phyloP scores from a whole-genome alignment of 108 stramenopile species.

The Cyclotella atomus region DNA sequence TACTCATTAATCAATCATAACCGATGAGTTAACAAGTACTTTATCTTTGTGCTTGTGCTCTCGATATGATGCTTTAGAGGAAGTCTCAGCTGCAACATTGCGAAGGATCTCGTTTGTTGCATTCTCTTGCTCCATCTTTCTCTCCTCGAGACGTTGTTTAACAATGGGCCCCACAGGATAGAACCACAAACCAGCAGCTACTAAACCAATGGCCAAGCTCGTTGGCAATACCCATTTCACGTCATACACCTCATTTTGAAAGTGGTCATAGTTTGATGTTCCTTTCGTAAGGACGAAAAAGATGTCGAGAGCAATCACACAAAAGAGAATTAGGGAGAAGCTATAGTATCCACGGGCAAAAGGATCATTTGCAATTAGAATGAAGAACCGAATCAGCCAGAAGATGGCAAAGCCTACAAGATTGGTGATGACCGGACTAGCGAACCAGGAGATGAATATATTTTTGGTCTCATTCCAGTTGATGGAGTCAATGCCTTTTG shows the following conservation, averaged over 20 bases:
- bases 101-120: not conserved
- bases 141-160: slow-evolving; percentile 9
- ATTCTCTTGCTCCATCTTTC: slow-evolving; percentile 1
- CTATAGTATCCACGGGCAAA: slow-evolving; percentile 45
- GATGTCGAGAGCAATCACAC: slow-evolving; percentile 50
- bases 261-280: slow-evolving; percentile 9
- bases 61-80: not conserved
- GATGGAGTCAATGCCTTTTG: slow-evolving; percentile 50
- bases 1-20: too few species aligned
- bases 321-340: slow-evolving; percentile 58
- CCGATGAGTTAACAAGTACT: too few species aligned
- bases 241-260: slow-evolving; percentile 24
- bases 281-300: slow-evolving; percentile 59
- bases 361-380: slow-evolving; percentile 44
- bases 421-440: slow-evolving; percentile 59
- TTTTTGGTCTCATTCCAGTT: slow-evolving; percentile 42
- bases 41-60: too few species aligned
- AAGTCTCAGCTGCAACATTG: not conserved
- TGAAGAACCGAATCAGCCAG: slow-evolving; percentile 10
- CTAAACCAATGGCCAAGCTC: slow-evolving; percentile 24
- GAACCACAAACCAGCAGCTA: slow-evolving; percentile 36
- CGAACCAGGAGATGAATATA: slow-evolving; percentile 64
- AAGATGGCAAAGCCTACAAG: slow-evolving; percentile 48
- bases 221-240: slow-evolving; percentile 10
- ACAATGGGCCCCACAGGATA: slow-evolving; percentile 41